phyloP scores from a whole-genome alignment of 495 filamentous ascomycete genomes.

The Aspergillus haitiensis region DNA sequence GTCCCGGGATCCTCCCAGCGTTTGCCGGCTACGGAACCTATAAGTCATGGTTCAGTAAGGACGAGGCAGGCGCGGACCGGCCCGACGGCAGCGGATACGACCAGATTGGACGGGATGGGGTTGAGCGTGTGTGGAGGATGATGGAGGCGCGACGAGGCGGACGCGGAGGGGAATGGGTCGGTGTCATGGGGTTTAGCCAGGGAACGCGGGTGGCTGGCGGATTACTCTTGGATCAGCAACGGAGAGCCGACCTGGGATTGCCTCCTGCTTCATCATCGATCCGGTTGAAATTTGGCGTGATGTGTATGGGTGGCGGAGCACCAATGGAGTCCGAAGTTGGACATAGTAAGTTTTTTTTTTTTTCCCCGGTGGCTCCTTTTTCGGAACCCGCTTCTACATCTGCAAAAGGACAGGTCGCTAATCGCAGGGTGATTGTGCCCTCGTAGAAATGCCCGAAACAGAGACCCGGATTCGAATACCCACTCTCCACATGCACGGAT shows the following conservation, averaged over 20 bases:
- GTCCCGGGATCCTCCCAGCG: conserved; percentile 39
- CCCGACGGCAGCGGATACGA: conserved; percentile 25
- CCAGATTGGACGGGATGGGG: conserved; percentile 15
- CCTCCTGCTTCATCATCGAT: not conserved
- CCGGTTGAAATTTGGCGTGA: conserved; percentile 35
- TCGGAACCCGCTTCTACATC: no score
- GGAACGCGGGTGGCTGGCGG: conserved; percentile 60
- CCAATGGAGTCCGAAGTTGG: conserved; percentile 28
- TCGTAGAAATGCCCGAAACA: not conserved
- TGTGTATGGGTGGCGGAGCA: conserved; percentile 30
- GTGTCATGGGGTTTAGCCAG: conserved; percentile 53
- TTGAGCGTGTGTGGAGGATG: conserved; percentile 29
- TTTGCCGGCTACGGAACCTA: conserved; percentile 53
- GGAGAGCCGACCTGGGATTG: conserved; percentile 30
- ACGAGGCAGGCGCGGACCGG: conserved; percentile 53
- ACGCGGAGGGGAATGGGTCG: conserved; percentile 57
- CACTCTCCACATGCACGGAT: conserved; percentile 31
- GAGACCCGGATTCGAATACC: conserved; percentile 34
- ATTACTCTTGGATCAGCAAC: conserved; percentile 50
- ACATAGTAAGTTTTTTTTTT: conserved; percentile 17
- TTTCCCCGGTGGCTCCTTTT: no score
- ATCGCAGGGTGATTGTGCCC: no score
- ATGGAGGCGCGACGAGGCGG: conserved; percentile 43
- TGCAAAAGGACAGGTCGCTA: no score
- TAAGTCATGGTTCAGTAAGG: conserved; percentile 49